phyloP scores from a whole-genome alignment of 2,329 filamentous ascomycete genomes.

The Calonectria naviculata region DNA sequence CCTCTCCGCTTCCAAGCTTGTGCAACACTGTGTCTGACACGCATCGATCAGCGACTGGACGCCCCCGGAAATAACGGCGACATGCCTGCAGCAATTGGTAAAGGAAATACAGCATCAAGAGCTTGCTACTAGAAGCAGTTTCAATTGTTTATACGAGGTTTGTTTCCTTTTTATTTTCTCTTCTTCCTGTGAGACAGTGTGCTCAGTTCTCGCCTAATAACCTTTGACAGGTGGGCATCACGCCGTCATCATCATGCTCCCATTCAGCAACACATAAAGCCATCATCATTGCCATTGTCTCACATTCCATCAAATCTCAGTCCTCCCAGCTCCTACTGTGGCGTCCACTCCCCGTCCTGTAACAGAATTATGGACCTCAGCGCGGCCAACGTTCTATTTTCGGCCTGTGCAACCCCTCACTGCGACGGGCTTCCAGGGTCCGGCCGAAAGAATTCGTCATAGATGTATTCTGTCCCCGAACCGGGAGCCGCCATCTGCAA shows the following conservation, averaged over 20 bases:
- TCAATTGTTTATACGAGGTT: too few relatives aligned
- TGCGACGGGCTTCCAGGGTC: neutral
- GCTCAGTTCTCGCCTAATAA: too few relatives aligned
- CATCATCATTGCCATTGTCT: neutral
- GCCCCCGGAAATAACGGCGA: slow-evolving; percentile 4
- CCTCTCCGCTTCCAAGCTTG: slow-evolving; percentile 4
- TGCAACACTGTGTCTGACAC: neutral
- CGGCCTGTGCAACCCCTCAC: neutral
- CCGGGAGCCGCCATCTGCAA: neutral
- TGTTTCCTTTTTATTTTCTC: neutral
- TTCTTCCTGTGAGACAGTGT: neutral
- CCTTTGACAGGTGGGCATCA: too few relatives aligned
- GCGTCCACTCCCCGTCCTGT: too few relatives aligned
- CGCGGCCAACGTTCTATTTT: neutral
- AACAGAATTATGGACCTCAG: neutral
- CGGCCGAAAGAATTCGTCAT: neutral
- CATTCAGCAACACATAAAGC: neutral
- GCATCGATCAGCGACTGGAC: neutral
- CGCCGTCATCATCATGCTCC: neutral
- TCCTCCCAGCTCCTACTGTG: neutral
- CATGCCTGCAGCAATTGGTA: neutral
- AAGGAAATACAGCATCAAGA: too few relatives aligned
- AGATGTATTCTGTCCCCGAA: neutral
- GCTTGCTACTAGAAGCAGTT: too few relatives aligned
- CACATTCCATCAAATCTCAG: neutral